phyloP scores from a whole-genome alignment of 1,284 basidiomycete genomes.

The Ganoderma sinense region DNA sequence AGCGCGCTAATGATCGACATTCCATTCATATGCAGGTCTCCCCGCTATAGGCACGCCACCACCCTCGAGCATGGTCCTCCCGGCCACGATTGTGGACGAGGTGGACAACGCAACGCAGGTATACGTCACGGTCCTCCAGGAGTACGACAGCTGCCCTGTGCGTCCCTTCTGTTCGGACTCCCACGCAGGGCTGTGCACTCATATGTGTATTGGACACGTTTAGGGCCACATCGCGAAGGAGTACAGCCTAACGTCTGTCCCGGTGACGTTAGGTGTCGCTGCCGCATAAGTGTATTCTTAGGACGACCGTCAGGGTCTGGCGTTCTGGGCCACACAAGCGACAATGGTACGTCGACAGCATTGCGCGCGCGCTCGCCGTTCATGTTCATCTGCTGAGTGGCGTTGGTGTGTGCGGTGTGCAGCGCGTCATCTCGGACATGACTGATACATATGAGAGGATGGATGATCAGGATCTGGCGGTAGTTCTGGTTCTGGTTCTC shows the following conservation, averaged over 20 bases:
- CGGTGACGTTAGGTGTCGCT: constrained; percentile 9
- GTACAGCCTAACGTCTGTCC: constrained; percentile 26
- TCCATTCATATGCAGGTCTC: constrained; percentile 14
- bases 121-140: constrained; percentile 25
- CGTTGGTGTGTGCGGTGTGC: not conserved
- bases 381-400: constrained; percentile 1
- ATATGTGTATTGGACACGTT: not conserved
- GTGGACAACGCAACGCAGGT: not conserved
- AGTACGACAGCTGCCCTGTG: constrained; percentile 26
- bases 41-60: constrained; percentile 18
- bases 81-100: constrained; percentile 1
- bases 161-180: constrained; percentile 4
- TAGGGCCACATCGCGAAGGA: constrained; percentile 26
- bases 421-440: constrained; percentile 4
- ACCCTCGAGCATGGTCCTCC: constrained; percentile 18
- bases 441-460: not conserved
- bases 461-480: not conserved
- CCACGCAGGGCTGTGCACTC: not conserved
- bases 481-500: not conserved
- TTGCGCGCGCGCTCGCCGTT: not conserved
- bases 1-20: not conserved
- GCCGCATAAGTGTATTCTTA: not conserved
- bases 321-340: not conserved
- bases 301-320: not conserved
- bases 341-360: not conserved